Conservation (phyloP, 345 rosid species). For the Rhodomyrtus tomentosa region DNA sequence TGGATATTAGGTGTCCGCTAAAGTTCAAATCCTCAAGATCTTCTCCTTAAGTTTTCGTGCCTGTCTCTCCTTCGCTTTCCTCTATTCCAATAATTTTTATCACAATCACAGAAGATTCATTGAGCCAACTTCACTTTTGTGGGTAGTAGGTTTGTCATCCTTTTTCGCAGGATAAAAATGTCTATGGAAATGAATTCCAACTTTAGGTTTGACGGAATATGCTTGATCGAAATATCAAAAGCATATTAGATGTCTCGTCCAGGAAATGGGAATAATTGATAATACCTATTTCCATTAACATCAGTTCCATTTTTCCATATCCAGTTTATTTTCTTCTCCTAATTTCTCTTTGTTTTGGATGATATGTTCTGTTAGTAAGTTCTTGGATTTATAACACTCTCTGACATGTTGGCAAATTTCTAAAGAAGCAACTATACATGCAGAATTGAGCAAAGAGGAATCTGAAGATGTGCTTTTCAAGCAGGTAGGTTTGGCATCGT, state of each 20-base stretch:
- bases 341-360: not conserved
- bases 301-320: not conserved
- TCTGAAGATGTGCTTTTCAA: slow-evolving; percentile 71
- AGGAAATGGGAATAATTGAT: not conserved
- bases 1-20: not conserved
- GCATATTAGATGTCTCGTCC: not conserved
- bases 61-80: not conserved
- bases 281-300: not conserved
- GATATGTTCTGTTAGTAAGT: not conserved
- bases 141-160: not conserved
- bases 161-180: not conserved
- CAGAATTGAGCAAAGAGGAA: slow-evolving; percentile 79
- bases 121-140: not conserved
- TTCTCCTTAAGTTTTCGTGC: not conserved
- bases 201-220: not conserved
- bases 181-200: not conserved
- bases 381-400: not conserved
- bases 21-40: not conserved
- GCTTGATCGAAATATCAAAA: not conserved
- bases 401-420: not conserved
- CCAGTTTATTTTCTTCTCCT: not conserved
- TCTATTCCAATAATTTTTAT: not conserved
- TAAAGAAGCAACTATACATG: slow-evolving; percentile 1
- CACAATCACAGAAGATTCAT: not conserved
- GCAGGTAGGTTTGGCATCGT: slow-evolving; percentile 37